Percentiles rank a stretch among this genome's conserved stretches.
Evolutionary conservation across 768 basidiomycete genomes (phyloP).

Genomic region (Amylocystis lapponica): DNA sequence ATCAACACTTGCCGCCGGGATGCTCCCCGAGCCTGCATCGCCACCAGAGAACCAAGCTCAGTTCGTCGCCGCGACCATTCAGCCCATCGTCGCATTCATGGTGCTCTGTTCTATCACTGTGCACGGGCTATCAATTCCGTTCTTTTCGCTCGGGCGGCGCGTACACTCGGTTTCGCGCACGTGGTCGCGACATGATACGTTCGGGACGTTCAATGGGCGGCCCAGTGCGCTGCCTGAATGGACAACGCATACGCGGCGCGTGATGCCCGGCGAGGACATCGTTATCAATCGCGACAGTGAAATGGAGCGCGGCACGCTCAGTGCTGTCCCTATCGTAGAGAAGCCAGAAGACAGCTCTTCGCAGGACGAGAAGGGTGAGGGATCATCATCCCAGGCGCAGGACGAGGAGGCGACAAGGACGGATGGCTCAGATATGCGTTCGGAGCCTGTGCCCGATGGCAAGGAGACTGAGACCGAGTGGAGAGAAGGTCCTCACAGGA

Average conservation of each 20-base stretch:
- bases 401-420: conserved; percentile 19
- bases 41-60: conserved; percentile 55
- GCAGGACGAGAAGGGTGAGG: conserved; percentile 6
- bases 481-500: conserved; percentile 61
- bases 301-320: conserved; percentile 44
- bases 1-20: conserved; percentile 67
- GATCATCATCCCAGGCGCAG: conserved; percentile 10
- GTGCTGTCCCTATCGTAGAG: conserved; percentile 2
- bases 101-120: conserved; percentile 86
- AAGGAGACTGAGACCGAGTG: conserved; percentile 46
- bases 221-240: conserved; percentile 62
- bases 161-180: conserved; percentile 91
- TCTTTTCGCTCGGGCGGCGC: conserved; percentile 86
- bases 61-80: conserved; percentile 67
- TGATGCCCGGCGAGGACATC: conserved; percentile 69
- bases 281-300: conserved; percentile 78
- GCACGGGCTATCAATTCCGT: conserved; percentile 90
- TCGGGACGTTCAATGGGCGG: conserved; percentile 18
- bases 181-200: conserved; percentile 72
- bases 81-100: conserved; percentile 93
- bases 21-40: conserved; percentile 41
- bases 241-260: conserved; percentile 69
- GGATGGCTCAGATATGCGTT: conserved; percentile 26
- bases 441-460: conserved; percentile 42
- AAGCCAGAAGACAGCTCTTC: neutral